Percentiles rank a stretch among this genome's conserved stretches.
These are phyloP conservation scores for Globisporangium nunn DNA, from an alignment of 352 stramenopile genomes.

Conservation along the genomic window DNA sequence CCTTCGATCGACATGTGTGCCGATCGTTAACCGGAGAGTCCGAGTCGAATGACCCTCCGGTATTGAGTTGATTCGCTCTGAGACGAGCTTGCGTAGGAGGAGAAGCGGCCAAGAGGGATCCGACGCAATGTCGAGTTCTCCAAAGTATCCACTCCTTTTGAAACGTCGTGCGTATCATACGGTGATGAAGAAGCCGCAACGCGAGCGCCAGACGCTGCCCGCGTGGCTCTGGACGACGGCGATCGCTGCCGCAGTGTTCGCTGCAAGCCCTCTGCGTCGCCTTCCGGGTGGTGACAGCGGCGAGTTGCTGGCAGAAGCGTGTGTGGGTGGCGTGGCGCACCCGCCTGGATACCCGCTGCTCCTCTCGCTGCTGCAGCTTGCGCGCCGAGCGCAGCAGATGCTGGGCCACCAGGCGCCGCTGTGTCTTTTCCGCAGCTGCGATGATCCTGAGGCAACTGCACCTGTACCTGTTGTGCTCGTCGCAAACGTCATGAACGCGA, in stretches of 20 bases:
- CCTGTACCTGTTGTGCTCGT: slow-evolving; percentile 19
- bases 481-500: slow-evolving; percentile 32
- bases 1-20: too few relatives aligned
- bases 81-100: too few relatives aligned
- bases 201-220: neutral
- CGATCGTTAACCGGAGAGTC: too few relatives aligned
- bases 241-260: slow-evolving; percentile 17
- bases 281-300: slow-evolving; percentile 83
- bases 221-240: slow-evolving; percentile 24
- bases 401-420: neutral
- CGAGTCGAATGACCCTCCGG: too few relatives aligned
- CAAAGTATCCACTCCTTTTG: too few relatives aligned
- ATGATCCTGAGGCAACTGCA: neutral
- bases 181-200: neutral
- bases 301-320: slow-evolving; percentile 90
- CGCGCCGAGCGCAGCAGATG: slow-evolving; percentile 7
- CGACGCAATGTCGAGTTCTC: too few relatives aligned
- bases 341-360: slow-evolving; percentile 91
- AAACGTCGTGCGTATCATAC: too few relatives aligned
- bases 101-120: too few relatives aligned
- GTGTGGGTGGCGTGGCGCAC: slow-evolving; percentile 85
- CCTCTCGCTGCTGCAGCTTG: slow-evolving; percentile 47
- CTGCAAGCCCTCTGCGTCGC: slow-evolving; percentile 10
- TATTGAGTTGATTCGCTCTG: too few relatives aligned
- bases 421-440: neutral